Evolutionary conservation across 2,329 filamentous ascomycete genomes (phyloP).

Genomic region (Epichloe scottii): DNA sequence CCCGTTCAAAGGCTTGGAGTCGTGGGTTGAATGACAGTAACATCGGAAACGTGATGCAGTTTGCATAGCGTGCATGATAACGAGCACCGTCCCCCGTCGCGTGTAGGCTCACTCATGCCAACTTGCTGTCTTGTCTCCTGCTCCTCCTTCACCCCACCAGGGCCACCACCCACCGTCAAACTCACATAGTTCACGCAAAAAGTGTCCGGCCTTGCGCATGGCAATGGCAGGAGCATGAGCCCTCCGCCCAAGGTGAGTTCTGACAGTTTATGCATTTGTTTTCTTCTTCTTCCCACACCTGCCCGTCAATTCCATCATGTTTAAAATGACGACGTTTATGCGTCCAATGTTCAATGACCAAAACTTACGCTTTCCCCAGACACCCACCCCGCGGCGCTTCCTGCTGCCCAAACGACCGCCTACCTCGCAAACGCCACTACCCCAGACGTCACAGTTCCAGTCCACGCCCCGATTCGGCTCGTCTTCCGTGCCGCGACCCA

Average conservation of each 20-base stretch:
- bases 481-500: constrained; percentile 18
- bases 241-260: constrained; percentile 2
- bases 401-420: constrained; percentile 22
- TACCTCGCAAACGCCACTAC: constrained; percentile 19
- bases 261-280: not conserved
- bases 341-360: not conserved
- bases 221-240: not conserved
- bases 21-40: not conserved
- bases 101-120: too few relatives aligned
- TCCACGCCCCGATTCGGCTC: constrained; percentile 27
- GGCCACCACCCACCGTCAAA: not conserved
- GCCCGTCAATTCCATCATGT: not conserved
- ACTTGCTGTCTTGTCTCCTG: too few relatives aligned
- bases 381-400: constrained; percentile 27
- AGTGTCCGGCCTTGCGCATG: not conserved
- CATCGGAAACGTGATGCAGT: not conserved
- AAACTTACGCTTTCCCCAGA: constrained; percentile 13
- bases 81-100: not conserved
- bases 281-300: not conserved
- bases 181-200: not conserved
- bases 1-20: too few relatives aligned
- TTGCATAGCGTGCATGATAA: not conserved
- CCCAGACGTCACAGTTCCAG: constrained; percentile 19
- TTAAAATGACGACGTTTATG: not conserved
- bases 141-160: not conserved